phyloP scores from a whole-genome alignment of 2,329 filamentous ascomycete genomes.

The Penicillium sp. region DNA sequence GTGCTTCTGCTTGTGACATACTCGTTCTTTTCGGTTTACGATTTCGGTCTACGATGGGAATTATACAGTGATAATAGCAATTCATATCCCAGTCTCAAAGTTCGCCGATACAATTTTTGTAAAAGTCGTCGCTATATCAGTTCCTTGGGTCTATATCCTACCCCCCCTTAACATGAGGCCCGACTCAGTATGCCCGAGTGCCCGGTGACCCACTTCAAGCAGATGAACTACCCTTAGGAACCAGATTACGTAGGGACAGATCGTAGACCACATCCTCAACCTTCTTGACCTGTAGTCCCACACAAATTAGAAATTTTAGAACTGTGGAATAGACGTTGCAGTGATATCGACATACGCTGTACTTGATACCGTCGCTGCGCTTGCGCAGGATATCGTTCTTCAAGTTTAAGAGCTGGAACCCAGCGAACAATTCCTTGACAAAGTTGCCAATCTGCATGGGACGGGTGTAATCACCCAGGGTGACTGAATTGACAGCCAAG shows the following conservation, averaged over 20 bases:
- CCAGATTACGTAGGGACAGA: constrained; percentile 77
- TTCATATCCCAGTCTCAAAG: background rate
- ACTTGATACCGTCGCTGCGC: constrained; percentile 91
- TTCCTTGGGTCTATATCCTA: background rate
- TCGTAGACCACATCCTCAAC: constrained; percentile 98
- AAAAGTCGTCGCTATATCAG: background rate
- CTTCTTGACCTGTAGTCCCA: constrained; percentile 69
- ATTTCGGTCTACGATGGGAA: background rate
- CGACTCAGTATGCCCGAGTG: background rate
- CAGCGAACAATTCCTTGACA: constrained; percentile 91
- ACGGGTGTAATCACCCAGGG: constrained; percentile 79
- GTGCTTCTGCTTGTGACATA: constrained; percentile 8
- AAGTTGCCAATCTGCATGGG: constrained; percentile 87
- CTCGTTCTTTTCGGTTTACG: background rate
- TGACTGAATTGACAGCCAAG: constrained; percentile 91
- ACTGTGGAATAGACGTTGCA: background rate
- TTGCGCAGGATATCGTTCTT: constrained; percentile 92
- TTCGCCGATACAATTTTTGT: background rate
- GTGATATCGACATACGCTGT: constrained; percentile 54
- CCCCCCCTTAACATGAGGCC: background rate
- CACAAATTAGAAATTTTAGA: background rate
- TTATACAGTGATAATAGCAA: background rate
- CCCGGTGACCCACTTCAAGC: constrained; percentile 7
- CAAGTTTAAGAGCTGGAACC: constrained; percentile 94
- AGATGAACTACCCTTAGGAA: constrained; percentile 50